Conservation (phyloP, 2,329 filamentous ascomycete genomes). For the Aspergillus jensenii region DNA sequence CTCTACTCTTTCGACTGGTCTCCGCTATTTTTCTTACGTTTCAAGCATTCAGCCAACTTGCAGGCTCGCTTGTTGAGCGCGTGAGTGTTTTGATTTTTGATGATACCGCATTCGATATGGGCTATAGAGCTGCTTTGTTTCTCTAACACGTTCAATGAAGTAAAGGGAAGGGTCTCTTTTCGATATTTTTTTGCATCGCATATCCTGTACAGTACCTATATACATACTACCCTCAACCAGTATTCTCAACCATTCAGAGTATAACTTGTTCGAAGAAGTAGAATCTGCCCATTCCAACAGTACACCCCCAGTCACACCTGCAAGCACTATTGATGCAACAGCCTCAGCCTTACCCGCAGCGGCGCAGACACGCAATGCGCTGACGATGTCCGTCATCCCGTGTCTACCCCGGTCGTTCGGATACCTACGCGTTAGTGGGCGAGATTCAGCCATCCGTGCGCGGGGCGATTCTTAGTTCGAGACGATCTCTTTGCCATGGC, state of each 20-base stretch:
- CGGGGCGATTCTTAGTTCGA: slow-evolving; percentile 9
- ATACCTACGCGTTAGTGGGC: slow-evolving; percentile 1
- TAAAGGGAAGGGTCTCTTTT: slow-evolving; percentile 7
- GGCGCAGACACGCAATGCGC: neutral
- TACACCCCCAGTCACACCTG: neutral
- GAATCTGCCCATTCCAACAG: neutral
- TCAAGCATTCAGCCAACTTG: slow-evolving; percentile 16
- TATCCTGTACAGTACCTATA: slow-evolving; percentile 11
- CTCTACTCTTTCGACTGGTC: slow-evolving; percentile 18
- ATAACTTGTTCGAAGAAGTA: neutral
- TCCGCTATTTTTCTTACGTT: slow-evolving; percentile 22
- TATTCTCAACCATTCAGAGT: neutral
- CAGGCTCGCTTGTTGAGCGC: neutral
- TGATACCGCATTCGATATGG: slow-evolving; percentile 15
- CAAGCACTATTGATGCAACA: neutral
- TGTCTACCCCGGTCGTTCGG: neutral
- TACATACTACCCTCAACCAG: neutral
- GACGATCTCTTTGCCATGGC: slow-evolving; percentile 6
- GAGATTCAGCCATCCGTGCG: neutral
- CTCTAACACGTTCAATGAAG: neutral
- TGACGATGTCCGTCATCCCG: neutral
- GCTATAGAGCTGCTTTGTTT: slow-evolving; percentile 16
- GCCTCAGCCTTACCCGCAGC: slow-evolving; percentile 8
- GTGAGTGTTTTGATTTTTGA: slow-evolving; percentile 12
- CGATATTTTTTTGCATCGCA: slow-evolving; percentile 10